These are phyloP conservation scores for Wolfiporia cocos DNA, from an alignment of 1,284 basidiomycete species.

Conservation along the genomic window DNA sequence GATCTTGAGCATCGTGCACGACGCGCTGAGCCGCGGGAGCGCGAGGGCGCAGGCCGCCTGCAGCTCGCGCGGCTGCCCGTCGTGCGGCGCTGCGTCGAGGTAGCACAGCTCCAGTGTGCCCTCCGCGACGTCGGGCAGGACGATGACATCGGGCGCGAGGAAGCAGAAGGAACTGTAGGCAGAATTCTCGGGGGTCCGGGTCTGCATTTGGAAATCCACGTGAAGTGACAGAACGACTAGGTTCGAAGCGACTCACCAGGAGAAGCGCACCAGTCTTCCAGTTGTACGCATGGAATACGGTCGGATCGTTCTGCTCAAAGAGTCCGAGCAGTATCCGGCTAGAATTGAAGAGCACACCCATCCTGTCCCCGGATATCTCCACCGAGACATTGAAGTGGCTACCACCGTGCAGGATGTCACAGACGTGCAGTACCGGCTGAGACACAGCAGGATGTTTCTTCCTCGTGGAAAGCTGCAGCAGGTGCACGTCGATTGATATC, in stretches of 20 bases:
- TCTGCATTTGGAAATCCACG: too few relatives aligned
- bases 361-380: conserved; percentile 41
- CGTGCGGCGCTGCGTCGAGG: conserved; percentile 2
- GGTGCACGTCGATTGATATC: conserved; percentile 21
- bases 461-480: conserved; percentile 37
- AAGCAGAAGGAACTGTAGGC: conserved; percentile 35
- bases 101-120: conserved; percentile 18
- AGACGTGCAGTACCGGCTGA: conserved; percentile 26
- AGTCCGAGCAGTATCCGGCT: conserved; percentile 28
- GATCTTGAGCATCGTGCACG: conserved; percentile 11
- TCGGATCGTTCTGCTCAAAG: conserved; percentile 17
- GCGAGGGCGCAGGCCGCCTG: conserved; percentile 11
- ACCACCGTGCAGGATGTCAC: conserved; percentile 12
- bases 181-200: too few relatives aligned
- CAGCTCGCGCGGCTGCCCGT: conserved; percentile 7
- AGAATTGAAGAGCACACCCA: too few relatives aligned
- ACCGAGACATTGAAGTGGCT: conserved; percentile 32
- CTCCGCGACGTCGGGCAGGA: conserved; percentile 19
- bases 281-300: conserved; percentile 32
- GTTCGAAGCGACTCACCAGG: too few relatives aligned
- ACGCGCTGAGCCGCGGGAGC: conserved; percentile 10
- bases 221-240: too few relatives aligned
- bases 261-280: conserved; percentile 40
- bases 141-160: conserved; percentile 31
- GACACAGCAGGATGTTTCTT: conserved; percentile 34